Conservation (phyloP, 208 protist genomes). For the Trichomonas gallinae region DNA sequence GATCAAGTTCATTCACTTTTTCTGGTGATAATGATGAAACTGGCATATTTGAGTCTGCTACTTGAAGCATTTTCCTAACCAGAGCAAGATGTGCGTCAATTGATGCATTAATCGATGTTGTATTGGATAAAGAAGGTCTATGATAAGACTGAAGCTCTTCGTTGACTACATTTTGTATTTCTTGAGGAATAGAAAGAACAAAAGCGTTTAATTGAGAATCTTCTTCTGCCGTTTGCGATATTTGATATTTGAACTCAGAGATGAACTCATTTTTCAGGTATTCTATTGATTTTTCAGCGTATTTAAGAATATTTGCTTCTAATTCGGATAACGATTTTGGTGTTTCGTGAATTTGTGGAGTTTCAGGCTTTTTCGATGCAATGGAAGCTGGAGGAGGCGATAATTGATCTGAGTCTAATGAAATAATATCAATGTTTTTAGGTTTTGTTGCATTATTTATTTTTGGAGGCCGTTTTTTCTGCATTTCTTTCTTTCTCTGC, state of each 20-base stretch:
- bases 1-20: background rate
- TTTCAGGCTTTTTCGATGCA: background rate
- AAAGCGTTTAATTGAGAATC: background rate
- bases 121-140: background rate
- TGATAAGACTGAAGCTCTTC: background rate
- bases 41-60: background rate
- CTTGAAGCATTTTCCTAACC: background rate
- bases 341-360: background rate
- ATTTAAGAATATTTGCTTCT: background rate
- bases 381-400: background rate
- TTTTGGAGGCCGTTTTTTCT: background rate
- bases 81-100: background rate
- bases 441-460: background rate
- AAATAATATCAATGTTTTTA: background rate
- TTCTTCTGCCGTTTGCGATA: background rate
- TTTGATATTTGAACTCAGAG: background rate
- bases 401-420: background rate
- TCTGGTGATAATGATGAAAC: background rate
- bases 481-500: background rate
- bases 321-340: background rate
- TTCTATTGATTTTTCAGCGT: background rate
- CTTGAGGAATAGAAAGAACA: background rate
- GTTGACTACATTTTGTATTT: background rate
- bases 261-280: background rate
- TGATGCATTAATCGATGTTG: background rate